Base-by-base conservation (phyloP, 1,284 basidiomycete species). In the Peniophora sp. region DNA sequence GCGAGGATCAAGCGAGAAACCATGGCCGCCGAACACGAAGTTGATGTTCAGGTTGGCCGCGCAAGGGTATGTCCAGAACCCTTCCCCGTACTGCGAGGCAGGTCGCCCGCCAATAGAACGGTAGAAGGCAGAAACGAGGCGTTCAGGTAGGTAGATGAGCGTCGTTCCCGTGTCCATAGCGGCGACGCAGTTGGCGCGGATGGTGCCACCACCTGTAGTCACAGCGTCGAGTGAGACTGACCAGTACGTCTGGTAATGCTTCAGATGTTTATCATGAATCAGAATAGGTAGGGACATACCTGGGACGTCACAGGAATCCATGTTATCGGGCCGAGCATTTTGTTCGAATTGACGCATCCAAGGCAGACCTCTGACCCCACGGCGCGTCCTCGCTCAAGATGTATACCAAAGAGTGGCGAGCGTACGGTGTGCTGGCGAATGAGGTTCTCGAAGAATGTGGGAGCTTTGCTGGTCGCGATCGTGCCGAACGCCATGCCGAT, bases 371-470 rank as follows among this genome's bases (percentile, higher is more conserved):
- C 71, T 18, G 80, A 81, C 2, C 80, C 80, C 2, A 60, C 55
- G 48, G 63, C 60, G 47, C 71, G 60, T 12, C 63, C 59, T 27
- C 84, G 68, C 6, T 74, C 68, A 45, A 85, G 62, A 56, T 82
- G 75, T 17, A 85, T 72, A 14, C 76, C 75, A 61, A 86, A 86
- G 6, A 79, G 58, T 3, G 78, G 74, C 0, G 69, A 62, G 1
- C 64, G 57, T 17, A 85, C 55, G 52, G 69, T 64, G 32, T 67
- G 64, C 50, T 67, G 59, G 9, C 57, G 55, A 24, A 84, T 72
- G 44, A 85, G 61, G 55, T 78, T 84, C 61, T 87, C 84, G 55
- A 85, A 81, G 54, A 83, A 72, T 0, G 83, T 84, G 6, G 75
- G 70, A 49, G 70, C 52, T 12, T 59, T 61, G 0, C 68, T 73